phyloP scores from a whole-genome alignment of 2,329 filamentous ascomycete genomes.

The Diaporthe sp. region DNA sequence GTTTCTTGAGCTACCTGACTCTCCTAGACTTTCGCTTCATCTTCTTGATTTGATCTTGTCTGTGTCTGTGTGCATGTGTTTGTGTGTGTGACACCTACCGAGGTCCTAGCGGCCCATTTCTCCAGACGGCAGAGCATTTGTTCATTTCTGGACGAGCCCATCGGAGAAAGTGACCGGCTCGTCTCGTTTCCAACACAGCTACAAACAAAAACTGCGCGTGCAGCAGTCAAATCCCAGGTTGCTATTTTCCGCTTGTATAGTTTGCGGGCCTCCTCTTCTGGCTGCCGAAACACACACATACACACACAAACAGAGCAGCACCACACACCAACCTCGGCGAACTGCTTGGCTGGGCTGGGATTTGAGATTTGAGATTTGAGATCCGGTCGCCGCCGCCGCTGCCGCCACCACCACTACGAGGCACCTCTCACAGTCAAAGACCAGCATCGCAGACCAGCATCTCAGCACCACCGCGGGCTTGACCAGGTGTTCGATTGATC shows the following conservation, averaged over 20 bases:
- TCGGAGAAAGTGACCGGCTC: conserved; percentile 10
- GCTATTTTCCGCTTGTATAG: conserved; percentile 2
- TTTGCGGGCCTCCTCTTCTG: conserved; percentile 4
- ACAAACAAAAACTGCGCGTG: conserved; percentile 7
- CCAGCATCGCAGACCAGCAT: background rate
- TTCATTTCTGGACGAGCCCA: conserved; percentile 9
- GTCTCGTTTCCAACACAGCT: conserved; percentile 23
- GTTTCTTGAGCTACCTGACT: conserved; percentile 2
- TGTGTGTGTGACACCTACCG: conserved; percentile 9
- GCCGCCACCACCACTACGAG: background rate
- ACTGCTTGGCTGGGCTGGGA: conserved; percentile 7
- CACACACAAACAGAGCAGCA: background rate
- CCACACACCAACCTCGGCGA: background rate
- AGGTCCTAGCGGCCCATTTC: background rate
- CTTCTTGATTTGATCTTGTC: conserved; percentile 26
- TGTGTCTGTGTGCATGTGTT: background rate
- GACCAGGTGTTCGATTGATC: conserved; percentile 31
- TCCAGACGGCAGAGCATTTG: conserved; percentile 7
- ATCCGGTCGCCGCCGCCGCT: conserved; percentile 19
- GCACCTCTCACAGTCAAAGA: background rate
- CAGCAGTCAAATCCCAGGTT: conserved; percentile 14
- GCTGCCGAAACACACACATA: conserved; percentile 19
- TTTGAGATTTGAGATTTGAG: conserved; percentile 17
- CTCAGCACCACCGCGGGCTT: conserved; percentile 1
- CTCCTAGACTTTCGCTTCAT: conserved; percentile 27